Conservation (phyloP, 306 rosid species). For the Benincasa hispida region DNA sequence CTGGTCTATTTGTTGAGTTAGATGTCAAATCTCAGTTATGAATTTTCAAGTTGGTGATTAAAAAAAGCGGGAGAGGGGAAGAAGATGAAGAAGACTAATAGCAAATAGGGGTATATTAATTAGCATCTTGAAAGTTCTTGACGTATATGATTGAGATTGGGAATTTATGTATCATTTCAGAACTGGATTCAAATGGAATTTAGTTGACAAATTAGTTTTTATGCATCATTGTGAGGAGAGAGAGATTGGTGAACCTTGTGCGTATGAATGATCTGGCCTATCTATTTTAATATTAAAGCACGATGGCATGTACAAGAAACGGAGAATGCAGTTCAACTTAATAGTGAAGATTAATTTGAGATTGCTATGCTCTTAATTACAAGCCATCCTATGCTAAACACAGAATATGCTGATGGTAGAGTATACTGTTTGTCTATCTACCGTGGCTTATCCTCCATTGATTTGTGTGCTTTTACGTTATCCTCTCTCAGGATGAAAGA, state of each 20-base stretch:
- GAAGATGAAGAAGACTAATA: neutral
- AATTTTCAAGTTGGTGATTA: neutral
- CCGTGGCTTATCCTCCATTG: neutral
- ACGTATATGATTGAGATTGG: neutral
- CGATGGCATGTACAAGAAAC: neutral
- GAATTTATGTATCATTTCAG: neutral
- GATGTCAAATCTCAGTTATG: neutral
- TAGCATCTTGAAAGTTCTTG: neutral
- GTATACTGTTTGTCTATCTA: neutral
- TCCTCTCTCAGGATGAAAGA: neutral
- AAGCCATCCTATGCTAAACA: neutral
- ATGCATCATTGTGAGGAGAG: neutral
- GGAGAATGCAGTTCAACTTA: neutral
- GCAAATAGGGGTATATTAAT: neutral
- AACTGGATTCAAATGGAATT: neutral
- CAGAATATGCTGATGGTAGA: neutral
- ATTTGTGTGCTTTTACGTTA: neutral
- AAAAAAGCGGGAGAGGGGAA: neutral
- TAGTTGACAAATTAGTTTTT: neutral
- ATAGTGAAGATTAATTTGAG: neutral
- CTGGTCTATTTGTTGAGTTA: neutral
- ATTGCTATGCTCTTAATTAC: neutral
- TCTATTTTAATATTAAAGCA: neutral
- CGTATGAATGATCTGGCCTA: neutral
- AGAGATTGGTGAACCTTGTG: neutral